A percentile compares a stretch with the other conserved stretches of the same genome.
Conservation (phyloP, 2,329 filamentous ascomycete species). For the Ophiosphaerella narmari region DNA sequence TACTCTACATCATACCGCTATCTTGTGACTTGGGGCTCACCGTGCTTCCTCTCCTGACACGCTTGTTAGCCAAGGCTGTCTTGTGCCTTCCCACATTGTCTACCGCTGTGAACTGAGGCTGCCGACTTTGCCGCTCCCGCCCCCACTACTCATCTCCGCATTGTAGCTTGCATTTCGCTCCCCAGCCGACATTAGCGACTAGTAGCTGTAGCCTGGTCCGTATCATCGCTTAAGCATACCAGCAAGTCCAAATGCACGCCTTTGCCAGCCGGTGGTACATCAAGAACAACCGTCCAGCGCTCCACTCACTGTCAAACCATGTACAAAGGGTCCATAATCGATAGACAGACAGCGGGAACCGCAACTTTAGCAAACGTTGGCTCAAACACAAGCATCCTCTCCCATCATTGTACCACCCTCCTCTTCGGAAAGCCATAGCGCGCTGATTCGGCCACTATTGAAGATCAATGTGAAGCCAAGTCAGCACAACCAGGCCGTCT, state of each 20-base stretch:
- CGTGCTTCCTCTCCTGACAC: neutral
- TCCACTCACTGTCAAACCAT: neutral
- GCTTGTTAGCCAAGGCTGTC: neutral
- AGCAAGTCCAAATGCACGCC: neutral
- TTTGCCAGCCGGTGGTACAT: neutral
- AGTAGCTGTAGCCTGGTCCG: neutral
- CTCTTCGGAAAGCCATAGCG: neutral
- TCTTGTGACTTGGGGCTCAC: neutral
- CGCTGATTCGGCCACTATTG: neutral
- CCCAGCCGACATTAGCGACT: neutral
- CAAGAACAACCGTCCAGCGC: neutral
- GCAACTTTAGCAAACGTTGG: neutral
- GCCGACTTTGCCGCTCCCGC: conserved; percentile 1
- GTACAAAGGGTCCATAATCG: too few species aligned
- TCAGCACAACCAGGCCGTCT: neutral
- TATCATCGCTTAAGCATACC: neutral
- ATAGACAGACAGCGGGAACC: neutral
- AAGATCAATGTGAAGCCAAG: neutral
- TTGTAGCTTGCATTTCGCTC: neutral
- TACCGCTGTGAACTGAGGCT: neutral
- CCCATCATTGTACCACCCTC: neutral
- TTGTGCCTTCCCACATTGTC: neutral
- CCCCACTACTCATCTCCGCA: conserved; percentile 3
- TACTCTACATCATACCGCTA: neutral
- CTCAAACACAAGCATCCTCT: conserved; percentile 1